These are phyloP conservation scores for Fonsecaea erecta DNA, from an alignment of 2,329 filamentous ascomycete genomes.

Conservation along the genomic window DNA sequence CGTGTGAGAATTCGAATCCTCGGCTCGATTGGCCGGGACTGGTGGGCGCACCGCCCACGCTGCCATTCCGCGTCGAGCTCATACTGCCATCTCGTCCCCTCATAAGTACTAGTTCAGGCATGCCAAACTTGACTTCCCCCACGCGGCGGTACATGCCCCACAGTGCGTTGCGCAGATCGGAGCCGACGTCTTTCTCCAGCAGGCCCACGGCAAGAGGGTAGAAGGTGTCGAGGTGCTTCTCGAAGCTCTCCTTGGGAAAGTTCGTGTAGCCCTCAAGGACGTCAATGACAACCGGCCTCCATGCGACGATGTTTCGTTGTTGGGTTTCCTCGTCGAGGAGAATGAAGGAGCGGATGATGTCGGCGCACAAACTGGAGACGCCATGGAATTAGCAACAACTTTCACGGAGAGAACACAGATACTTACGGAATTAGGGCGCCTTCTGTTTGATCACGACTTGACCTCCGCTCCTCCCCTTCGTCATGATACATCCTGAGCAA, in stretches of 20 bases:
- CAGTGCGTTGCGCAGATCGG: slow-evolving; percentile 77
- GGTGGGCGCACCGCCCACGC: slow-evolving; percentile 27
- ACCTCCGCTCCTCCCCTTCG: slow-evolving; percentile 77
- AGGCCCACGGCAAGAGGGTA: slow-evolving; percentile 86
- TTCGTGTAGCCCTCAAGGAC: slow-evolving; percentile 90
- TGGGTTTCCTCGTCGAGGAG: slow-evolving; percentile 92
- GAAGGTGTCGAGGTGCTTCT: slow-evolving; percentile 77
- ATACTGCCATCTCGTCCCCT: slow-evolving; percentile 34
- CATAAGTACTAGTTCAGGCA: slow-evolving; percentile 42
- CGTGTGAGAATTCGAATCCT: slow-evolving; percentile 14
- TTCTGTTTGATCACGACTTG: slow-evolving; percentile 82
- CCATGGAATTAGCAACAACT: slow-evolving; percentile 1
- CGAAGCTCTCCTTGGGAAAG: slow-evolving; percentile 81
- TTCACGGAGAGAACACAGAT: slow-evolving; percentile 6
- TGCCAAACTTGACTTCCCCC: slow-evolving; percentile 71
- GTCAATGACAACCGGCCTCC: slow-evolving; percentile 95
- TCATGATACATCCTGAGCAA: slow-evolving; percentile 97
- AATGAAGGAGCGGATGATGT: slow-evolving; percentile 87
- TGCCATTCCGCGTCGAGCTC: slow-evolving; percentile 29
- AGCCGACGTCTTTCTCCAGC: slow-evolving; percentile 77
- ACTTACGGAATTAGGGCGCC: slow-evolving; percentile 80
- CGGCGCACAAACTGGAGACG: slow-evolving; percentile 71
- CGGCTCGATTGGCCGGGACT: slow-evolving; percentile 23
- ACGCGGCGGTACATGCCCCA: slow-evolving; percentile 78
- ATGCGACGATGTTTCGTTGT: slow-evolving; percentile 94